These are phyloP conservation scores for Magnolia kwangsiensis DNA, from an alignment of 164 flowering plant species.

Conservation along the genomic window DNA sequence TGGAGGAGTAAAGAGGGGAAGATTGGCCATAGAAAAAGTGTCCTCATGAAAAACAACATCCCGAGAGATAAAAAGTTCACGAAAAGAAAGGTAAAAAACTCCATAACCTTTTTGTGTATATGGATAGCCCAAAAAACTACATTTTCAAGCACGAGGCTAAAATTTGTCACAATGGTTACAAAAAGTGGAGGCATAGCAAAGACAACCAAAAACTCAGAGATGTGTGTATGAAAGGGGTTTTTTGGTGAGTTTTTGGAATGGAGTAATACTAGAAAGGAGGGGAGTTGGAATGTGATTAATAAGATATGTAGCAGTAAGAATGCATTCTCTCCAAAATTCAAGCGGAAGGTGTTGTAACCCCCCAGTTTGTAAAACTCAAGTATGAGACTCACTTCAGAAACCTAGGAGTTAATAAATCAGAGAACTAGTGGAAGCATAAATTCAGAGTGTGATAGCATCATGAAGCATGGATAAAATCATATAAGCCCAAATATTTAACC, in stretches of 20 bases:
- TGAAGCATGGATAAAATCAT: too few relatives aligned
- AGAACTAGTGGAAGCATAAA: too few relatives aligned
- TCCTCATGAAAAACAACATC: neutral
- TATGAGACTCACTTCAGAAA: too few relatives aligned
- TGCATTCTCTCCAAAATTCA: too few relatives aligned
- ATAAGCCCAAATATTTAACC: too few relatives aligned
- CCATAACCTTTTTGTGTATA: neutral
- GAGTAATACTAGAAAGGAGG: neutral
- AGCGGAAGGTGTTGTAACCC: too few relatives aligned
- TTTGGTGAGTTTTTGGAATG: neutral
- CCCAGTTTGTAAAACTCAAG: too few relatives aligned
- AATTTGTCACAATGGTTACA: too few relatives aligned
- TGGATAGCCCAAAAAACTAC: neutral
- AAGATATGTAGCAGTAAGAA: too few relatives aligned
- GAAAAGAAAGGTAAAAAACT: neutral
- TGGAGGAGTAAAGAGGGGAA: neutral
- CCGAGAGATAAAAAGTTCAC: neutral
- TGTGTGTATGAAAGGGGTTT: neutral
- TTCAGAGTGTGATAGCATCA: too few relatives aligned
- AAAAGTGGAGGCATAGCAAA: neutral
- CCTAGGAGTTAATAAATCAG: too few relatives aligned
- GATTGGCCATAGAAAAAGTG: neutral
- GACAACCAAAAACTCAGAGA: neutral
- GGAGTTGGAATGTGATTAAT: too few relatives aligned
- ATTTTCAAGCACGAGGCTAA: neutral